Conservation (phyloP, 805 yeast genomes). For the Wickerhamiella kurtzmanii region DNA sequence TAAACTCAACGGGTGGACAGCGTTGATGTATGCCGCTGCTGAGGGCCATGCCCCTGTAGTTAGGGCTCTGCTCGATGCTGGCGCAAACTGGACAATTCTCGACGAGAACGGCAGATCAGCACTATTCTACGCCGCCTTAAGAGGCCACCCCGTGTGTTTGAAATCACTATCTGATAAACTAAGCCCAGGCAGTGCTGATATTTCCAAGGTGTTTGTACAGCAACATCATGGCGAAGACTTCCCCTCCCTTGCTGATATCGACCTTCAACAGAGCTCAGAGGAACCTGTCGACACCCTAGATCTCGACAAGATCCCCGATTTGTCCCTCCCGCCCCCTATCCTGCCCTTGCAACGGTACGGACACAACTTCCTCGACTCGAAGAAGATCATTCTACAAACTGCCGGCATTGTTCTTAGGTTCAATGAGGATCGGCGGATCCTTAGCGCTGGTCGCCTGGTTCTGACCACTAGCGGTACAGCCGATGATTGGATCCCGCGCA, state of each 20-base stretch:
- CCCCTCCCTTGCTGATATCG: constrained; percentile 2
- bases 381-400: constrained; percentile 71
- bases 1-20: constrained; percentile 85
- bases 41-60: constrained; percentile 71
- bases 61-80: constrained; percentile 50
- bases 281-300: constrained; percentile 9
- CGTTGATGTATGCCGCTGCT: constrained; percentile 77
- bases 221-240: not conserved
- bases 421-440: constrained; percentile 27
- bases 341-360: constrained; percentile 89
- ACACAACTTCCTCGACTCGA: constrained; percentile 76
- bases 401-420: constrained; percentile 34
- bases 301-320: constrained; percentile 72
- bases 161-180: constrained; percentile 42
- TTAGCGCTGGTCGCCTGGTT: constrained; percentile 50
- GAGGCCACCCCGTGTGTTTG: constrained; percentile 76
- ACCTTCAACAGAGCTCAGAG: not conserved
- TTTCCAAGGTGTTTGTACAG: constrained; percentile 5
- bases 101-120: constrained; percentile 78
- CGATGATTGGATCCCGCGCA: constrained; percentile 71
- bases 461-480: constrained; percentile 54
- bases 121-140: constrained; percentile 81
- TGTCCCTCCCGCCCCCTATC: constrained; percentile 90
- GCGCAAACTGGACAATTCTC: constrained; percentile 52
- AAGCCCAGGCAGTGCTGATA: constrained; percentile 13